Base-by-base conservation (phyloP, 2,329 filamentous ascomycete genomes). In the Ophiostoma piceae region DNA sequence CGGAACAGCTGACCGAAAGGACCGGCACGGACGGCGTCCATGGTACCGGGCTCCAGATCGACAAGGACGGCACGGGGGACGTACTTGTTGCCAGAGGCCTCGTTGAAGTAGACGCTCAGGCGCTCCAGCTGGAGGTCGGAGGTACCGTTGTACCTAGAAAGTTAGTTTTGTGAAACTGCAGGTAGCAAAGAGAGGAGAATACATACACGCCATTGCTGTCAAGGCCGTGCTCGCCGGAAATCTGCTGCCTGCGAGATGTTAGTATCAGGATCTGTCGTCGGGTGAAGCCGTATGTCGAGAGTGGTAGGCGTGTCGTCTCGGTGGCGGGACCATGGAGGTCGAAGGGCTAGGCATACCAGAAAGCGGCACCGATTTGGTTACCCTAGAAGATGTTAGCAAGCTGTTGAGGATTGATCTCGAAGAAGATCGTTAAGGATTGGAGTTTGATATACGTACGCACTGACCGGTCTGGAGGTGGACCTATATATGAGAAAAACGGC, bases 361-460 rank as follows among this genome's bases (percentile, higher is more conserved):
- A 99, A 84, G 95, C 95, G 87, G 95, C 95, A 94, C 95, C 95
- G 78, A 98, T 97, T 92, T 99, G 95, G 91, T 99, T 99, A 89
- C 95, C 95, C 94, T 97, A 37, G 35, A 26, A 5, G 3, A 2
- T 62, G 78, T 77, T 72, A 77, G 67, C 64, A 66, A 22, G 51
- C 51, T 26, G n/a, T 57, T n/a, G 2, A 57, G 29, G 3, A 35
- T 62, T 16, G 26, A 19, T n/a, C n/a, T n/a, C n/a, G n/a, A n/a
- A n/a, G n/a, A n/a, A n/a, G n/a, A n/a, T 62, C 26, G 19, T 3
- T 9, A 16, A 62, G 22, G 32, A 29, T 74, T 72, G 47, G 22
- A 19, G 39, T 3, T n/a, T n/a, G 60, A 32, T 19, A 67, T 39
- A 85, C 84, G 84, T 84, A 97, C 94, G 87, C 95, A 98, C 90